A percentile compares a stretch with the other conserved stretches of the same genome.
These are phyloP conservation scores for Yarrowia sp. DNA, from an alignment of 805 yeast genomes.

Conservation along the genomic window DNA sequence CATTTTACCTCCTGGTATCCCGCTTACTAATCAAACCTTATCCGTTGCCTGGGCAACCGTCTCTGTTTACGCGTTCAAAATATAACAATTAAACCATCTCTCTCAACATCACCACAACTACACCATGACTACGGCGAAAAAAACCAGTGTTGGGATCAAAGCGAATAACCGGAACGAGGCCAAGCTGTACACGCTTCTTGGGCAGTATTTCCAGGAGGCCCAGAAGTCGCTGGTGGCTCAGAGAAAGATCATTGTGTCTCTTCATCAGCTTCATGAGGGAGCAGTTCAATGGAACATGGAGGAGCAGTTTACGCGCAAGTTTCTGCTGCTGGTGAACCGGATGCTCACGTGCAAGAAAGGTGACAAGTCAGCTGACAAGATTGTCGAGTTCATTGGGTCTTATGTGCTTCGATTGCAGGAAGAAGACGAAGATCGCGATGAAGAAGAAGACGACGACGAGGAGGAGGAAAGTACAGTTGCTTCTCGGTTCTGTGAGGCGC, in stretches of 20 bases:
- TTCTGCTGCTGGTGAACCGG: conserved; percentile 68
- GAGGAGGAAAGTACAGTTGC: conserved; percentile 54
- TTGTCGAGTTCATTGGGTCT: conserved; percentile 69
- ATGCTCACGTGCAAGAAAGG: conserved; percentile 71
- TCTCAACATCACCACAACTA: no score
- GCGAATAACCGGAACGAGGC: conserved; percentile 27
- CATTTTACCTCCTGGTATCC: no score
- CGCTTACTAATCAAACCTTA: background rate
- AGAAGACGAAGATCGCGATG: conserved; percentile 40
- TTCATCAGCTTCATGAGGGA: conserved; percentile 61
- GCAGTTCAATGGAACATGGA: conserved; percentile 61
- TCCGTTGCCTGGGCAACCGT: conserved; percentile 16
- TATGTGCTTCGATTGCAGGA: conserved; percentile 58
- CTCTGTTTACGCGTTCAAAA: conserved; percentile 24
- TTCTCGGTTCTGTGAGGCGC: conserved; percentile 62
- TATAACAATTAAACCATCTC: background rate
- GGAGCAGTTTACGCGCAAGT: conserved; percentile 64
- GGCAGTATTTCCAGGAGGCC: conserved; percentile 79
- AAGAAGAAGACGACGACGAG: conserved; percentile 48
- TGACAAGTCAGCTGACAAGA: conserved; percentile 75
- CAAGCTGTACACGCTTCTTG: conserved; percentile 45
- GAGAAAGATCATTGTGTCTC: conserved; percentile 69
- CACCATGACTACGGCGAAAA: conserved; percentile 25
- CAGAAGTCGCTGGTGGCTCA: conserved; percentile 79
- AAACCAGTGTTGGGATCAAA: conserved; percentile 10